A percentile compares a stretch with the other conserved stretches of the same genome.
These are phyloP conservation scores for Mycena haematopus DNA, from an alignment of 768 basidiomycete species.

Conservation along the genomic window DNA sequence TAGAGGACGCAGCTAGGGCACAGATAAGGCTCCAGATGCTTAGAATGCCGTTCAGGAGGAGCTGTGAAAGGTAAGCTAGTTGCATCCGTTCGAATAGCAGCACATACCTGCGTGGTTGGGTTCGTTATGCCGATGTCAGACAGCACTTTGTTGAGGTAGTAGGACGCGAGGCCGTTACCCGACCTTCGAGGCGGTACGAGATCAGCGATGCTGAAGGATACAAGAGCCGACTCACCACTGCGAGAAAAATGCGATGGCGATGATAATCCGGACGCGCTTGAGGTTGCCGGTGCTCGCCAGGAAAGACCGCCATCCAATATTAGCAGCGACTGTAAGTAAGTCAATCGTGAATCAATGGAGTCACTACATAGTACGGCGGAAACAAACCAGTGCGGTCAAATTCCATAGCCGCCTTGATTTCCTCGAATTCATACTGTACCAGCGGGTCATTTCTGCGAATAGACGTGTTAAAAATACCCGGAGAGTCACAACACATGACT, in stretches of 20 bases:
- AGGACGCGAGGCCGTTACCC: constrained; percentile 83
- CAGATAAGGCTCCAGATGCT: constrained; percentile 82
- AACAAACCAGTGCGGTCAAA: constrained; percentile 57
- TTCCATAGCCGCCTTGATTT: constrained; percentile 80
- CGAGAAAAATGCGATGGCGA: constrained; percentile 83
- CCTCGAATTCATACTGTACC: constrained; percentile 76
- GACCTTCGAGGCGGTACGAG: constrained; percentile 31
- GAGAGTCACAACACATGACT: neutral
- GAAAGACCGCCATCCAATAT: constrained; percentile 74
- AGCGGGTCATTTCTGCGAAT: constrained; percentile 62
- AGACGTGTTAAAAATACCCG: neutral
- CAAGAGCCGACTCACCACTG: constrained; percentile 58
- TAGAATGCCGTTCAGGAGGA: constrained; percentile 85
- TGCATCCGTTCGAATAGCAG: too few species aligned
- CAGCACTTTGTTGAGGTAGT: constrained; percentile 81
- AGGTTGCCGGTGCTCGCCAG: constrained; percentile 72
- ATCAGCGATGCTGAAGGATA: too few species aligned
- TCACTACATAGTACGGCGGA: too few species aligned
- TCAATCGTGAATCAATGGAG: too few species aligned
- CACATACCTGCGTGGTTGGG: constrained; percentile 50
- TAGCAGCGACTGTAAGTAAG: constrained; percentile 46
- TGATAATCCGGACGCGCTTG: constrained; percentile 76
- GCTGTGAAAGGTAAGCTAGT: constrained; percentile 44
- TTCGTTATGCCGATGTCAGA: constrained; percentile 70
- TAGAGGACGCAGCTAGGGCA: constrained; percentile 60